phyloP scores from a whole-genome alignment of 805 yeast genomes.

The Candida sonorensis region DNA sequence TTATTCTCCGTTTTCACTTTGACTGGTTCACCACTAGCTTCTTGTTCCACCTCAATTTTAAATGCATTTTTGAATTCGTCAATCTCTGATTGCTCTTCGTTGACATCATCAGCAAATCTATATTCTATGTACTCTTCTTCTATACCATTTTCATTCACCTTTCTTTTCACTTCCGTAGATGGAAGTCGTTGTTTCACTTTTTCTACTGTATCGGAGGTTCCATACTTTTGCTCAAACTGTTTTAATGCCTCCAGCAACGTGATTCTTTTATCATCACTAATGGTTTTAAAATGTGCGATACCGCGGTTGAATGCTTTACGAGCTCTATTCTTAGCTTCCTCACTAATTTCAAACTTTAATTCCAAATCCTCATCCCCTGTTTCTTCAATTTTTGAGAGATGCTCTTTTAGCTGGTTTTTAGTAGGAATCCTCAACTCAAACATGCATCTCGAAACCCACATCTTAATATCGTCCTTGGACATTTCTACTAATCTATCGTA shows the following conservation, averaged over 20 bases:
- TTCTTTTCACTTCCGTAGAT: conserved; percentile 37
- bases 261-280: conserved; percentile 37
- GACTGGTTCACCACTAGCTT: conserved; percentile 2
- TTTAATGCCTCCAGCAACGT: conserved; percentile 53
- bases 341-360: conserved; percentile 44
- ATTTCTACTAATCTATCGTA: conserved; percentile 34
- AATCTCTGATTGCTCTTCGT: conserved; percentile 11
- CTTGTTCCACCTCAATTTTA: conserved; percentile 3
- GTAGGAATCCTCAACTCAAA: conserved; percentile 67
- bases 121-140: conserved; percentile 54
- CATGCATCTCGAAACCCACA: conserved; percentile 63
- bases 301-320: conserved; percentile 55
- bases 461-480: conserved; percentile 27
- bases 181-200: conserved; percentile 47
- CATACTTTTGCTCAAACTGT: conserved; percentile 60
- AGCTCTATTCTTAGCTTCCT: conserved; percentile 36
- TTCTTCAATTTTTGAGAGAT: conserved; percentile 18
- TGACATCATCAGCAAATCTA: conserved; percentile 59
- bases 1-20: conserved; percentile 1
- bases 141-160: conserved; percentile 33
- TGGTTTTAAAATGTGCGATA: conserved; percentile 33
- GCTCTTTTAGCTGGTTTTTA: conserved; percentile 37
- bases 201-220: conserved; percentile 33
- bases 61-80: conserved; percentile 4
- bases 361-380: conserved; percentile 34